Percentiles rank a stretch among this genome's conserved stretches.
Conservation (phyloP, 106 monocot genomes). For the Allium cepa region DNA sequence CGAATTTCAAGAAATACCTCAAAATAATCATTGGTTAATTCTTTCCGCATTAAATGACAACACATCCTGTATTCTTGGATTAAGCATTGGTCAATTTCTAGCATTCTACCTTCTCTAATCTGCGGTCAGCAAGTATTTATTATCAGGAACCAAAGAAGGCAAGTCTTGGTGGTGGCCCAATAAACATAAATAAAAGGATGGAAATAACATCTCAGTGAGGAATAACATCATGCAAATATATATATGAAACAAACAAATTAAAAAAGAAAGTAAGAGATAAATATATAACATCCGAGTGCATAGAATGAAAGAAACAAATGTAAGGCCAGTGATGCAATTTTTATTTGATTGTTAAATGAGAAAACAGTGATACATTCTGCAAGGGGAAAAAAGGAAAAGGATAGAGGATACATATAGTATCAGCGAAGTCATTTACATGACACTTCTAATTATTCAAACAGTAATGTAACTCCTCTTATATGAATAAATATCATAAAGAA, state of each 20-base stretch:
- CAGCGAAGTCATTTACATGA: too few species aligned
- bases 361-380: too few species aligned
- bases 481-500: neutral
- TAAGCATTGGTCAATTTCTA: slow-evolving; percentile 63
- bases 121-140: slow-evolving; percentile 9
- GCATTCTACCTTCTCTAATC: slow-evolving; percentile 83
- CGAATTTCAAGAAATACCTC: slow-evolving; percentile 37
- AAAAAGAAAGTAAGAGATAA: neutral
- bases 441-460: too few species aligned
- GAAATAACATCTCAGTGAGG: too few species aligned
- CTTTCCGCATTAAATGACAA: slow-evolving; percentile 68
- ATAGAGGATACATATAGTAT: too few species aligned
- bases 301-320: neutral
- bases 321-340: neutral
- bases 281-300: neutral
- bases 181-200: too few species aligned
- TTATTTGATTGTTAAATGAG: too few species aligned
- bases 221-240: neutral
- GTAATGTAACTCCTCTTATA: neutral
- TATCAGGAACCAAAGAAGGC: too few species aligned
- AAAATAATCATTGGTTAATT: slow-evolving; percentile 78
- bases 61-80: slow-evolving; percentile 53
- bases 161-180: too few species aligned
- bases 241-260: neutral
- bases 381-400: too few species aligned